phyloP scores from a whole-genome alignment of 306 rosid genomes.

The Inga laurina region DNA sequence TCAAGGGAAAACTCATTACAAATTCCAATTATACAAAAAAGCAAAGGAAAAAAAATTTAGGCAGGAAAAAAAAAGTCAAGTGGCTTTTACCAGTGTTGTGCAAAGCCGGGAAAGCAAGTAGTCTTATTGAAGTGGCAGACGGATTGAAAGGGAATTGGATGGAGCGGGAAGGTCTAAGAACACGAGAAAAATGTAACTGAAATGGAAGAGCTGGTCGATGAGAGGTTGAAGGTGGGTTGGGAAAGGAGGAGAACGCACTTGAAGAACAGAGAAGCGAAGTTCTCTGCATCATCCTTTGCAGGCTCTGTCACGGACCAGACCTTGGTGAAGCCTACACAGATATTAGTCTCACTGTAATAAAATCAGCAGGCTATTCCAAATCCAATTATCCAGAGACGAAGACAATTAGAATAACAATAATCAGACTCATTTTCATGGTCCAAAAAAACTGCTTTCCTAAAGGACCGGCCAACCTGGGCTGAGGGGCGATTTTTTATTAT shows the following conservation, averaged over 20 bases:
- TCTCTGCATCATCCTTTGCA: conserved; percentile 40
- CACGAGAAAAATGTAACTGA: conserved; percentile 15
- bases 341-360: background rate
- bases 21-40: background rate
- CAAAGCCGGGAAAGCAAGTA: conserved; percentile 35
- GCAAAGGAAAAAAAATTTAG: background rate
- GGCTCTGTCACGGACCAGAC: background rate
- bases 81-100: conserved; percentile 46
- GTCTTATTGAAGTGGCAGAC: conserved; percentile 38
- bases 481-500: no score
- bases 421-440: background rate
- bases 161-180: conserved; percentile 8
- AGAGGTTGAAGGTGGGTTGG: conserved; percentile 36
- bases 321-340: background rate
- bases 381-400: background rate
- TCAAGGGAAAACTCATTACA: background rate
- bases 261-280: conserved; percentile 45
- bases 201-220: conserved; percentile 37
- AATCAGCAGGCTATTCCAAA: background rate
- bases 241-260: conserved; percentile 29
- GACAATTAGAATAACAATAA: background rate
- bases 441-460: no score
- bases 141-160: conserved; percentile 35
- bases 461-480: no score
- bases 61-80: background rate